Conservation (phyloP, 2,329 filamentous ascomycete species). For the Clarireedia hainanense region DNA sequence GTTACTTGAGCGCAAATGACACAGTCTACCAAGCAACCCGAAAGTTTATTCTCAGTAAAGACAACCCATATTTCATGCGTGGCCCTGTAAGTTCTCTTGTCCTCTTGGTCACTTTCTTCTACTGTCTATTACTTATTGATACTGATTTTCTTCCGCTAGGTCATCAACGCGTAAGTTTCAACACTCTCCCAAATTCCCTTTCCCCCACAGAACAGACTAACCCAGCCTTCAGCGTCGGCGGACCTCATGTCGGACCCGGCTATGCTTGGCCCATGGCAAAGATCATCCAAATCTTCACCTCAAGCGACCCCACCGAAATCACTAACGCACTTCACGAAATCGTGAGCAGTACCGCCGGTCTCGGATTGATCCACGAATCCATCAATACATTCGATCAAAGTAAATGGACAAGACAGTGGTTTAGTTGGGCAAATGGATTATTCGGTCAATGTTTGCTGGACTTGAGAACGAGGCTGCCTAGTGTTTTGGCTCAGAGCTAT, state of each 20-base stretch:
- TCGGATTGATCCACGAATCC: constrained; percentile 42
- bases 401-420: constrained; percentile 44
- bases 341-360: constrained; percentile 20
- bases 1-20: constrained; percentile 51
- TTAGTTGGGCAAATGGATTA: constrained; percentile 84
- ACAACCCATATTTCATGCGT: constrained; percentile 69
- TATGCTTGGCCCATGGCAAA: constrained; percentile 48
- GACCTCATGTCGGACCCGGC: constrained; percentile 53
- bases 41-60: constrained; percentile 64
- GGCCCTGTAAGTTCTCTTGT: constrained; percentile 15
- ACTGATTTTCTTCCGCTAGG: background rate
- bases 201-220: constrained; percentile 35
- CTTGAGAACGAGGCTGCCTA: constrained; percentile 63
- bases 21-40: constrained; percentile 71
- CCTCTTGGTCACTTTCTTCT: constrained; percentile 34
- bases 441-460: constrained; percentile 78
- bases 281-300: constrained; percentile 45
- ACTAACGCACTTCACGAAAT: constrained; percentile 22
- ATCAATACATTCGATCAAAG: constrained; percentile 36
- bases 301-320: constrained; percentile 30
- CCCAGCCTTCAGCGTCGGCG: constrained; percentile 52
- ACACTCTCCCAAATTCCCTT: constrained; percentile 45
- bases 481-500: constrained; percentile 47
- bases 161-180: constrained; percentile 47
- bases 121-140: background rate